These are phyloP conservation scores for Omphalotus guepiniiformis DNA, from an alignment of 768 basidiomycete species.

Conservation along the genomic window DNA sequence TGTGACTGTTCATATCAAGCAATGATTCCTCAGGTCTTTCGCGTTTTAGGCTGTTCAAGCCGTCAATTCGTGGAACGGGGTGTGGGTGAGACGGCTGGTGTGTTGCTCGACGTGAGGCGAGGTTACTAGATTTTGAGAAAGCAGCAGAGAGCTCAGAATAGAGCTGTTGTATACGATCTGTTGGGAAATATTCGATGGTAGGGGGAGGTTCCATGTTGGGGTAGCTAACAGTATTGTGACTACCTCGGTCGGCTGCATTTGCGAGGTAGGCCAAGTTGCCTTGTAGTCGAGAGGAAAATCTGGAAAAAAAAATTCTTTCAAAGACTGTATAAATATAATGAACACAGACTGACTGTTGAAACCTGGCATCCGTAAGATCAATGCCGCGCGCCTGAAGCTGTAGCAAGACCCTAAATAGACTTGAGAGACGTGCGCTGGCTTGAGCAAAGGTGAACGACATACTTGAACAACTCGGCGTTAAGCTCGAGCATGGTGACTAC, in stretches of 20 bases:
- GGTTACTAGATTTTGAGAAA: slow-evolving; percentile 56
- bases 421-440: slow-evolving; percentile 5
- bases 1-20: slow-evolving; percentile 37
- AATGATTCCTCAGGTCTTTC: slow-evolving; percentile 50
- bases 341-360: slow-evolving; percentile 49
- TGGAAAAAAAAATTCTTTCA: slow-evolving; percentile 22
- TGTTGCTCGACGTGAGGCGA: slow-evolving; percentile 33
- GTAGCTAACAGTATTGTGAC: background rate
- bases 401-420: slow-evolving; percentile 48
- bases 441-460: slow-evolving; percentile 15
- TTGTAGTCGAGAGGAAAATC: slow-evolving; percentile 60
- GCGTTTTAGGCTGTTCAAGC: slow-evolving; percentile 48
- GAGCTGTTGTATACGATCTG: slow-evolving; percentile 59
- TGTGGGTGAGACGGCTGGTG: too few species aligned
- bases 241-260: slow-evolving; percentile 51
- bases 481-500: slow-evolving; percentile 59
- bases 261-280: slow-evolving; percentile 71
- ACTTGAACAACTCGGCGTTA: slow-evolving; percentile 70
- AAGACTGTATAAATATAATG: background rate
- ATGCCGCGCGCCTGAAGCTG: slow-evolving; percentile 56
- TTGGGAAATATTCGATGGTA: slow-evolving; percentile 45
- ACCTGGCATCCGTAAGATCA: slow-evolving; percentile 41
- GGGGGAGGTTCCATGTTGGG: slow-evolving; percentile 55
- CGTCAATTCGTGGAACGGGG: slow-evolving; percentile 12
- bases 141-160: slow-evolving; percentile 57